phyloP scores from a whole-genome alignment of 2,329 filamentous ascomycete genomes.

The Trichoderma koningii region DNA sequence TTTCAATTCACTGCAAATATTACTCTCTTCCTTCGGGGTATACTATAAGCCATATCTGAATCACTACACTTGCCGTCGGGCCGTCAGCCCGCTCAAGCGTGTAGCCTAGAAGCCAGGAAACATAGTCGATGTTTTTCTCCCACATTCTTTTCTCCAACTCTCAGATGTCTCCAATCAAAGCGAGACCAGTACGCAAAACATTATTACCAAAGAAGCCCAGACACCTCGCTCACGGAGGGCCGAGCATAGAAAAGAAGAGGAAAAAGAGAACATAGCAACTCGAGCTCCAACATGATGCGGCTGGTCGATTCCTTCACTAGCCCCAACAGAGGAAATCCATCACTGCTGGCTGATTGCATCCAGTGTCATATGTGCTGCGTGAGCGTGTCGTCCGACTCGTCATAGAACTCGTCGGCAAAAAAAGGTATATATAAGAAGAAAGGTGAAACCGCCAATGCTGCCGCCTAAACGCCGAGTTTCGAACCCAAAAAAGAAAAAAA shows the following conservation, averaged over 20 bases:
- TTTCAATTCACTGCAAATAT: conserved; percentile 21
- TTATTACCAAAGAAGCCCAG: conserved; percentile 34
- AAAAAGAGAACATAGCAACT: neutral
- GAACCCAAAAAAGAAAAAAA: conserved; percentile 29
- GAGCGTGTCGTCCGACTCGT: conserved; percentile 29
- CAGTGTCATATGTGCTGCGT: conserved; percentile 17
- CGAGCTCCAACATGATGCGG: conserved; percentile 11
- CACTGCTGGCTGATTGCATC: conserved; percentile 22
- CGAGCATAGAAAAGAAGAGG: conserved; percentile 3
- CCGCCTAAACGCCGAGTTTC: conserved; percentile 33
- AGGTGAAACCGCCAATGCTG: conserved; percentile 30
- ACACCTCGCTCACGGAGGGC: conserved; percentile 26
- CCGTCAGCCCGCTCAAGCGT: conserved; percentile 30
- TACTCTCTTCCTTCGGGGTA: conserved; percentile 42
- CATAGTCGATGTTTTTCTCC: conserved; percentile 29
- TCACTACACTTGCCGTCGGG: conserved; percentile 36
- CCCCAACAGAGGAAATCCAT: conserved; percentile 9
- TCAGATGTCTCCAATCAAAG: conserved; percentile 25
- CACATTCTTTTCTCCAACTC: conserved; percentile 30
- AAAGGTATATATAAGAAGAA: conserved; percentile 24
- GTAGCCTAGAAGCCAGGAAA: conserved; percentile 33
- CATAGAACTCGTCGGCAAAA: conserved; percentile 16
- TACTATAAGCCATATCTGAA: conserved; percentile 43
- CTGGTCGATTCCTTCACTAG: neutral
- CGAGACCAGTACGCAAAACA: conserved; percentile 31